Conservation (phyloP, 2,329 filamentous ascomycete species). For the Fusarium sp. region DNA sequence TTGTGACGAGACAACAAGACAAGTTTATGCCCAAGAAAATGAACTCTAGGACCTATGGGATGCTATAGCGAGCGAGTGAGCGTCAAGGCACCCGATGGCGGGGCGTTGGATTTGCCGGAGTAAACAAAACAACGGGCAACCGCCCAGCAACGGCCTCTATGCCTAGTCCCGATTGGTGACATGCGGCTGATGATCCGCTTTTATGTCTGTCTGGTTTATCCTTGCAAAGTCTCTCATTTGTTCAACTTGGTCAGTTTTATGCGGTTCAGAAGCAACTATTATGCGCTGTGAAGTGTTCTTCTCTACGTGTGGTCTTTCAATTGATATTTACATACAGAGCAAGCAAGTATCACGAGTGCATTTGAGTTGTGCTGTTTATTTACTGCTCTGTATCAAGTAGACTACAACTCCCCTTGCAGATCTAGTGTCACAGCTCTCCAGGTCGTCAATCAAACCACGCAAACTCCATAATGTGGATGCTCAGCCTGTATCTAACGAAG, state of each 20-base stretch:
- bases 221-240: conserved; percentile 28
- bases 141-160: conserved; percentile 43
- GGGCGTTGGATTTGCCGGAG: conserved; percentile 37
- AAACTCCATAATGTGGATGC: conserved; percentile 9
- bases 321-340: background rate
- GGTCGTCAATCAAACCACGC: conserved; percentile 16
- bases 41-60: background rate
- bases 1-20: conserved; percentile 22
- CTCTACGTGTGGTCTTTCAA: background rate
- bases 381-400: background rate
- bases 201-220: conserved; percentile 24
- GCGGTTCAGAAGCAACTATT: conserved; percentile 4
- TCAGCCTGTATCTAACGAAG: background rate
- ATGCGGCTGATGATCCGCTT: conserved; percentile 10
- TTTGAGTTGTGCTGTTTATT: background rate
- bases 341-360: background rate
- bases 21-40: conserved; percentile 35
- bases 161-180: conserved; percentile 37
- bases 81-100: conserved; percentile 27
- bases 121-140: conserved; percentile 49
- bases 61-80: conserved; percentile 24
- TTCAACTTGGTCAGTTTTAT: conserved; percentile 15
- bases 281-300: conserved; percentile 6
- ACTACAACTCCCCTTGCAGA: conserved; percentile 1
- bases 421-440: conserved; percentile 9